Conservation (phyloP, 345 rosid species). For the Erucastrum elatum region DNA sequence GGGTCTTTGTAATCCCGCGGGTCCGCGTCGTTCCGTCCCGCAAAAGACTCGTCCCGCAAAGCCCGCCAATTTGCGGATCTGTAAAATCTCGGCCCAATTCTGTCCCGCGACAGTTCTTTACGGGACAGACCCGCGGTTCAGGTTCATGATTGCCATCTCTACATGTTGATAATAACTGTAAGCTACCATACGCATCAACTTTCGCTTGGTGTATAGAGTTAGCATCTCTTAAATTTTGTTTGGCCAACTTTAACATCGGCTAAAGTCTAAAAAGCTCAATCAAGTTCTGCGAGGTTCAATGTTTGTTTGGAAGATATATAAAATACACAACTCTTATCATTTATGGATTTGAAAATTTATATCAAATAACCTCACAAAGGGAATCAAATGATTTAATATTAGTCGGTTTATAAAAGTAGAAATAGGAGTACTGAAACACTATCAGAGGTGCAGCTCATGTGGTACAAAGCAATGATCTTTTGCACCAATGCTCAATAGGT, state of each 20-base stretch:
- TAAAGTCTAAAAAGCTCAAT: background rate
- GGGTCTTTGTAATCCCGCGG: no score
- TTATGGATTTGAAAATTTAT: background rate
- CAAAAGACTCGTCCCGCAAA: no score
- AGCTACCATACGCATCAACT: background rate
- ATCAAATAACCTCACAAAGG: background rate
- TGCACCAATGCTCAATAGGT: background rate
- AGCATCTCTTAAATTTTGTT: background rate
- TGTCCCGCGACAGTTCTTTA: no score
- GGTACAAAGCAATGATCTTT: background rate
- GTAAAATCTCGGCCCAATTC: no score
- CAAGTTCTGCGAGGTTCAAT: background rate
- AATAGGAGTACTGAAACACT: fast-evolving
- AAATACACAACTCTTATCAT: background rate
- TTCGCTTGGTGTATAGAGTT: background rate
- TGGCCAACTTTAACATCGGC: background rate
- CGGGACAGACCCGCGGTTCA: no score
- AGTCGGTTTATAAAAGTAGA: background rate
- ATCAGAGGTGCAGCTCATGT: background rate
- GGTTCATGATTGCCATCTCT: no score
- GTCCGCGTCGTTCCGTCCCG: no score
- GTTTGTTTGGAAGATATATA: background rate
- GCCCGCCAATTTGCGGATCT: no score
- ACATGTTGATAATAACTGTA: no score
- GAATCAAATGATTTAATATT: background rate